Evolutionary conservation across 768 basidiomycete species (phyloP).

Genomic region (Suillus americanus): DNA sequence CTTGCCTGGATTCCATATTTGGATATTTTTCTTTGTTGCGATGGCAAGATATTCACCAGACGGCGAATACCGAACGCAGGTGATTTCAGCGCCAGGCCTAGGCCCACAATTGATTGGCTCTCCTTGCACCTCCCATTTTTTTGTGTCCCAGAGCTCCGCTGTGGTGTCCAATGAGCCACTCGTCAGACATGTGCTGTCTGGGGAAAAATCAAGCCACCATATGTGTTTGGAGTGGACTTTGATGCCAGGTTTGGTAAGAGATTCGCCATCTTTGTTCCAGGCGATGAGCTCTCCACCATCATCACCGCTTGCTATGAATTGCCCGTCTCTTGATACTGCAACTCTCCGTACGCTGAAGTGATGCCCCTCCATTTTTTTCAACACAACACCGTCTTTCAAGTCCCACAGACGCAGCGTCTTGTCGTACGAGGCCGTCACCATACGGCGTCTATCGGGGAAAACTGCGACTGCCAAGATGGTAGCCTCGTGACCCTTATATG

Average conservation of each 20-base stretch:
- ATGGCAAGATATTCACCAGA: not conserved
- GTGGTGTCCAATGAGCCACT: not conserved
- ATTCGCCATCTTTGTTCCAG: not conserved
- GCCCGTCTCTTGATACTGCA: not conserved
- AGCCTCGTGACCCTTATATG: not conserved
- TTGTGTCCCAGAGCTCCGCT: not conserved
- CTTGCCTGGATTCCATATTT: not conserved
- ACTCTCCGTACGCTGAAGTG: not conserved
- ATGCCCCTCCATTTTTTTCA: conserved; percentile 1
- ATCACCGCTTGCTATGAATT: not conserved
- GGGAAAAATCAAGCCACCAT: not conserved
- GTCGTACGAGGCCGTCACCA: not conserved
- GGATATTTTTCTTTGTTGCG: not conserved
- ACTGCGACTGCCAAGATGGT: not conserved
- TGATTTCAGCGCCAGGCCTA: not conserved
- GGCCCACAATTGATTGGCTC: not conserved
- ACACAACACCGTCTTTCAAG: not conserved
- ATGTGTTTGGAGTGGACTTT: not conserved
- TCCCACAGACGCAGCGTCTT: not conserved
- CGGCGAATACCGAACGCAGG: not conserved
- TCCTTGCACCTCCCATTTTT: not conserved
- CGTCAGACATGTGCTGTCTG: not conserved
- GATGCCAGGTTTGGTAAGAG: not conserved
- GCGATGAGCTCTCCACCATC: not conserved
- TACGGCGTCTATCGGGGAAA: not conserved